phyloP scores from a whole-genome alignment of 2,329 filamentous ascomycete genomes.

The Venturia aucupariae region DNA sequence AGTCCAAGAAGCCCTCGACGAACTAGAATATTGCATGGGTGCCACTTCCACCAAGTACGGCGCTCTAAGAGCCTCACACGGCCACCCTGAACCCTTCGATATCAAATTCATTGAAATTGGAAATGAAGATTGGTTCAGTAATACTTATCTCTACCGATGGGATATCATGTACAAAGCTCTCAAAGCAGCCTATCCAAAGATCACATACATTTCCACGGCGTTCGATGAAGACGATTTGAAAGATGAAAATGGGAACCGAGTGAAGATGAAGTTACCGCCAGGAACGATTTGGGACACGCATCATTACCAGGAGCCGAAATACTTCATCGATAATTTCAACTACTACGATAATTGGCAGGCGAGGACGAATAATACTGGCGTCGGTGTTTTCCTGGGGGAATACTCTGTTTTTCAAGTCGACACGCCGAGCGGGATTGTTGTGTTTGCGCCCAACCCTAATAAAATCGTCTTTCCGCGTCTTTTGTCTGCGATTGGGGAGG shows the following conservation, averaged over 20 bases:
- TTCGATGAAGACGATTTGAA: slow-evolving; percentile 22
- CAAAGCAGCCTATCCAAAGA: slow-evolving; percentile 26
- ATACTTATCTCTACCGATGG: slow-evolving; percentile 26
- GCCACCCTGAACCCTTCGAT: slow-evolving; percentile 28
- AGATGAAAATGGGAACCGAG: slow-evolving; percentile 19
- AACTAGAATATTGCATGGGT: slow-evolving; percentile 26
- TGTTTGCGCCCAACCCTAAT: slow-evolving; percentile 14
- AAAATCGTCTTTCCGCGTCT: slow-evolving; percentile 21
- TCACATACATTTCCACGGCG: slow-evolving; percentile 25
- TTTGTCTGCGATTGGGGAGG: slow-evolving; percentile 55
- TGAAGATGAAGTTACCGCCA: slow-evolving; percentile 26
- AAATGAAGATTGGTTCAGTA: slow-evolving; percentile 30
- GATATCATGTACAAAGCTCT: slow-evolving; percentile 27
- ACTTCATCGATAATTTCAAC: slow-evolving; percentile 33
- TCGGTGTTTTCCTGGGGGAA: slow-evolving; percentile 28
- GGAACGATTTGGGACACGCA: slow-evolving; percentile 33
- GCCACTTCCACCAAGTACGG: slow-evolving; percentile 25
- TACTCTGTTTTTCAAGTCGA: slow-evolving; percentile 27
- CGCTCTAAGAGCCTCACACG: slow-evolving; percentile 27
- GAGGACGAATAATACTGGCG: slow-evolving; percentile 19
- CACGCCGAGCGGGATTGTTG: slow-evolving; percentile 19
- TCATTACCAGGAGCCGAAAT: slow-evolving; percentile 32
- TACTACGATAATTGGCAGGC: slow-evolving; percentile 33
- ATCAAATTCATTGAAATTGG: slow-evolving; percentile 31
- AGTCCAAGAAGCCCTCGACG: slow-evolving; percentile 30